These are phyloP conservation scores for Parachaetomium inaequale DNA, from an alignment of 495 filamentous ascomycete genomes.

Conservation along the genomic window DNA sequence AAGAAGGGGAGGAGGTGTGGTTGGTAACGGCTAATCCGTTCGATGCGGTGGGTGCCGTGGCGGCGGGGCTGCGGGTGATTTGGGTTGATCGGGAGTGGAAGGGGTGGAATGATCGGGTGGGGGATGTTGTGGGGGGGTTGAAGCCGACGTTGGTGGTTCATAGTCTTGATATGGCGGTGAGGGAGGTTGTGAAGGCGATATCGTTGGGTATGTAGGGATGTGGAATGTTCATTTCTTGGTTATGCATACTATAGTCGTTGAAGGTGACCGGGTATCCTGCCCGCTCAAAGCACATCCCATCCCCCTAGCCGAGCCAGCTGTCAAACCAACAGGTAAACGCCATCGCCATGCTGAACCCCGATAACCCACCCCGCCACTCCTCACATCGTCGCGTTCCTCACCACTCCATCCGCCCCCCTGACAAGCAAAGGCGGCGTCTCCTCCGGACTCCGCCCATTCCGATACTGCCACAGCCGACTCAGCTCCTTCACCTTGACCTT, in stretches of 20 bases:
- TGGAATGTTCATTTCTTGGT: neutral
- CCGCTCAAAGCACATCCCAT: neutral
- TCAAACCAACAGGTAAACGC: neutral
- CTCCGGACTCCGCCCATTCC: conserved; percentile 60
- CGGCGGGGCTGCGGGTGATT: conserved; percentile 55
- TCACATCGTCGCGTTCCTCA: conserved; percentile 25
- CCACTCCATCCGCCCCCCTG: conserved; percentile 20
- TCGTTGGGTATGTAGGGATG: neutral
- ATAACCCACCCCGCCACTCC: neutral
- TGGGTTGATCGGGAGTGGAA: conserved; percentile 64
- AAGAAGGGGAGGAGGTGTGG: conserved; percentile 56
- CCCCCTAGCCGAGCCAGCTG: too few species aligned
- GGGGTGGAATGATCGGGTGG: conserved; percentile 53
- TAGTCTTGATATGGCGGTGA: conserved; percentile 50
- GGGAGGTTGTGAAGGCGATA: conserved; percentile 26
- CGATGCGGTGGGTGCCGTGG: conserved; percentile 61
- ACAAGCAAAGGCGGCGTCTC: conserved; percentile 30
- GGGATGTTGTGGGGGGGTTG: conserved; percentile 39
- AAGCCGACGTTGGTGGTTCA: conserved; percentile 45
- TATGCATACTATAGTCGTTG: neutral
- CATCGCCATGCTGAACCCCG: neutral
- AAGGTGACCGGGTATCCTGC: neutral
- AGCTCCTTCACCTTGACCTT: conserved; percentile 60
- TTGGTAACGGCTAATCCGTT: conserved; percentile 77
- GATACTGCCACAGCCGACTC: conserved; percentile 70